Percentiles rank a stretch among this genome's conserved stretches.
Evolutionary conservation across 1,139 yeast species (phyloP).

Genomic region (Pichia sp.): DNA sequence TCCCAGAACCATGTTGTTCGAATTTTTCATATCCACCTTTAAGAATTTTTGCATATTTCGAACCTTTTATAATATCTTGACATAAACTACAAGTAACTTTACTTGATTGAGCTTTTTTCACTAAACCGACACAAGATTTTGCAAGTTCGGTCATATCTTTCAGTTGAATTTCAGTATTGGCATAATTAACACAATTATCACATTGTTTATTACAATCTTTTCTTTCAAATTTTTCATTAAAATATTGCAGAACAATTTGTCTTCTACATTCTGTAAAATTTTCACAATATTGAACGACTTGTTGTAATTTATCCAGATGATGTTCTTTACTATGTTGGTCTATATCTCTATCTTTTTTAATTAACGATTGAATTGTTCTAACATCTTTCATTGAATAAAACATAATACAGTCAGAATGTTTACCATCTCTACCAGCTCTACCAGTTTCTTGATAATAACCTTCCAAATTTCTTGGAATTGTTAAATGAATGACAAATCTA

Average conservation of each 20-base stretch:
- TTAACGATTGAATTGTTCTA: conserved; percentile 64
- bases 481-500: conserved; percentile 80
- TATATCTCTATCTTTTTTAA: conserved; percentile 67
- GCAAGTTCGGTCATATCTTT: conserved; percentile 67
- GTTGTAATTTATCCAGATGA: conserved; percentile 70
- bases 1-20: conserved; percentile 67
- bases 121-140: conserved; percentile 51
- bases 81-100: conserved; percentile 75
- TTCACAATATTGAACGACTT: conserved; percentile 89
- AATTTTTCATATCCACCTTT: conserved; percentile 56
- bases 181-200: conserved; percentile 71
- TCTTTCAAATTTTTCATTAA: conserved; percentile 75
- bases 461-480: conserved; percentile 86
- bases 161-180: conserved; percentile 40
- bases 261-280: conserved; percentile 88
- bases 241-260: conserved; percentile 80
- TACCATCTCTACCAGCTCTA: conserved; percentile 97
- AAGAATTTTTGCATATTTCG: conserved; percentile 54
- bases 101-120: conserved; percentile 47
- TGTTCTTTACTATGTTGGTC: conserved; percentile 63
- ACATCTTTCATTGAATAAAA: conserved; percentile 78
- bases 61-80: conserved; percentile 79
- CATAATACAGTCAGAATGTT: conserved; percentile 71
- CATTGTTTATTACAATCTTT: conserved; percentile 64
- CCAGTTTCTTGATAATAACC: conserved; percentile 98